A percentile compares a stretch with the other conserved stretches of the same genome.
Evolutionary conservation across 345 rosid genomes (phyloP).

Genomic region (Citrus australasica): DNA sequence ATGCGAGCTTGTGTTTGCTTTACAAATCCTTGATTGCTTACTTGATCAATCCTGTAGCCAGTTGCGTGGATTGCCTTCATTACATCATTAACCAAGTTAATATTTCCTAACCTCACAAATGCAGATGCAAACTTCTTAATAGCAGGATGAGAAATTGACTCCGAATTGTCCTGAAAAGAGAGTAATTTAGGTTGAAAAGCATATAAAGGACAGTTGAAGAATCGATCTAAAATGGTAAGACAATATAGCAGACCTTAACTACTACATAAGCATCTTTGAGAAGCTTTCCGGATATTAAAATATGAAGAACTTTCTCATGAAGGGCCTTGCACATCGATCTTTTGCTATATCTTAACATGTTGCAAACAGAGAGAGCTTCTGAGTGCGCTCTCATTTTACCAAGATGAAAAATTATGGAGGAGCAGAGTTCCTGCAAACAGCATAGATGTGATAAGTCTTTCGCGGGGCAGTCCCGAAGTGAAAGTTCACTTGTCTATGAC

Average conservation of each 20-base stretch:
- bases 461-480: neutral
- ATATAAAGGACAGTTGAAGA: neutral
- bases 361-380: too few relatives aligned
- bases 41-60: constrained; percentile 76
- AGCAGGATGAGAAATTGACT: constrained; percentile 58
- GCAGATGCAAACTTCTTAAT: constrained; percentile 62
- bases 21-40: constrained; percentile 16
- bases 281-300: too few relatives aligned
- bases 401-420: too few relatives aligned
- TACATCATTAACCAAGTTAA: constrained; percentile 76
- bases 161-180: constrained; percentile 59
- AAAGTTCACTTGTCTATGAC: neutral
- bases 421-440: too few relatives aligned
- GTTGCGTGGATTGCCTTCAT: constrained; percentile 74
- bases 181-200: neutral
- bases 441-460: constrained; percentile 5
- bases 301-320: too few relatives aligned
- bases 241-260: too few relatives aligned
- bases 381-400: too few relatives aligned
- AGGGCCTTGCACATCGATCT: too few relatives aligned
- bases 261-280: too few relatives aligned
- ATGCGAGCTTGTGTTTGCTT: too few relatives aligned
- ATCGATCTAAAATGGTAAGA: too few relatives aligned
- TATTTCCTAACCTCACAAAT: constrained; percentile 60
- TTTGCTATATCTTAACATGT: too few relatives aligned